phyloP scores from a whole-genome alignment of 2,329 filamentous ascomycete genomes.

The Penicillium aurantiogriseum region DNA sequence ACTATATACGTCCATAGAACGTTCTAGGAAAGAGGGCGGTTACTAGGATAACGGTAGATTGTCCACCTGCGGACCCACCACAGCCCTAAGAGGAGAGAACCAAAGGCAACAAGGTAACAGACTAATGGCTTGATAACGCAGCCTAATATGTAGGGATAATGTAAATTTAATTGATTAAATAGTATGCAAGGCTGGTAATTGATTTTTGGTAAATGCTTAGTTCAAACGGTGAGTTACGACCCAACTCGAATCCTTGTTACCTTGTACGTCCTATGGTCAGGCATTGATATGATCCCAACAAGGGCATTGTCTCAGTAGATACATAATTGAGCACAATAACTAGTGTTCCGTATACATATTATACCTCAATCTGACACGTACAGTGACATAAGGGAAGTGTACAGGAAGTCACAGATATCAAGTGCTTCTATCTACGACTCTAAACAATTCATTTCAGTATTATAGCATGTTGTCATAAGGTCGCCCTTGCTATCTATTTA shows the following conservation, averaged over 20 bases:
- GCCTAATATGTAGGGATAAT: background rate
- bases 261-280: background rate
- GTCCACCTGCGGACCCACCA: too few relatives aligned
- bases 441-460: too few relatives aligned
- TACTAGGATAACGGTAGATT: too few relatives aligned
- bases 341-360: background rate
- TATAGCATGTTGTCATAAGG: too few relatives aligned
- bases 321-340: too few relatives aligned
- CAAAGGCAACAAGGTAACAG: background rate
- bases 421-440: too few relatives aligned
- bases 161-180: background rate
- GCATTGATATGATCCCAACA: background rate
- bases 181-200: background rate
- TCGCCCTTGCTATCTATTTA: too few relatives aligned
- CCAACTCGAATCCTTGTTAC: background rate
- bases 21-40: too few relatives aligned
- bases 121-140: background rate
- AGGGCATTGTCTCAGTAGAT: background rate
- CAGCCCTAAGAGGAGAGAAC: background rate
- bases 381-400: background rate
- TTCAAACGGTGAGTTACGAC: background rate
- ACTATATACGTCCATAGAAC: too few relatives aligned
- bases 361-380: background rate
- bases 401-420: too few relatives aligned
- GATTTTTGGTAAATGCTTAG: background rate